phyloP scores from a whole-genome alignment of 352 stramenopile species.

The Phytophthora nicotianae region DNA sequence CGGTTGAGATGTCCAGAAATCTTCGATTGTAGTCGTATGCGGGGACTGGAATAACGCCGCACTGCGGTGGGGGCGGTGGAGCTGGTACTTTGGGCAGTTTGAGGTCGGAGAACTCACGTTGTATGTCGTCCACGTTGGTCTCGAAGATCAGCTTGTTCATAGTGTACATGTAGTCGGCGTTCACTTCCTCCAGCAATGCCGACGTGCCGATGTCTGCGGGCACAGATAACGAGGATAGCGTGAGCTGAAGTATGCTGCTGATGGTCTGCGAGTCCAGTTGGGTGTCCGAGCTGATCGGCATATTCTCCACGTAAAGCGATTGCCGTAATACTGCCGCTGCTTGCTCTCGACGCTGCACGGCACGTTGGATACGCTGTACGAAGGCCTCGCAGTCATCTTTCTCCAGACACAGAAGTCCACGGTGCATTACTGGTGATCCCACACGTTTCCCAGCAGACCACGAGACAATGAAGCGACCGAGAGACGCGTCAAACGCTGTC shows the following conservation, averaged over 20 bases:
- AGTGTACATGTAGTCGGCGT: slow-evolving; percentile 90
- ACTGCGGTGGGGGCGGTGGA: slow-evolving; percentile 39
- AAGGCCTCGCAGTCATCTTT: slow-evolving; percentile 56
- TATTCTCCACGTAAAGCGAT: slow-evolving; percentile 73
- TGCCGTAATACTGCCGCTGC: slow-evolving; percentile 70
- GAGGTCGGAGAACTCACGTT: slow-evolving; percentile 60
- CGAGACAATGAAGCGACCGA: slow-evolving; percentile 68
- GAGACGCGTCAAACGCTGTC: slow-evolving; percentile 57
- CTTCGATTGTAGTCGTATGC: slow-evolving; percentile 76
- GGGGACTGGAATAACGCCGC: slow-evolving; percentile 55
- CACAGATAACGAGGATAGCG: slow-evolving; percentile 62
- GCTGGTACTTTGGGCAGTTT: slow-evolving; percentile 38
- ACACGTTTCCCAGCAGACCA: slow-evolving; percentile 81
- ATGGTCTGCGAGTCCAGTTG: slow-evolving; percentile 75
- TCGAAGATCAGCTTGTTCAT: slow-evolving; percentile 95
- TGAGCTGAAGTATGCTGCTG: slow-evolving; percentile 73
- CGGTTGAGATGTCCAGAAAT: slow-evolving; percentile 59
- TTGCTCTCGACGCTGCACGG: slow-evolving; percentile 52
- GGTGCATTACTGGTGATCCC: slow-evolving; percentile 65
- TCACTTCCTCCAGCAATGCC: slow-evolving; percentile 88
- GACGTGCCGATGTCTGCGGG: slow-evolving; percentile 61
- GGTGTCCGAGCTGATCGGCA: slow-evolving; percentile 70
- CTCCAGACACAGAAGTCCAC: slow-evolving; percentile 69
- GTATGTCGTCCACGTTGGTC: slow-evolving; percentile 67
- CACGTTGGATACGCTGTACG: slow-evolving; percentile 43